Conservation (phyloP, 2,329 filamentous ascomycete species). For the Aspergillus thermomutatus region DNA sequence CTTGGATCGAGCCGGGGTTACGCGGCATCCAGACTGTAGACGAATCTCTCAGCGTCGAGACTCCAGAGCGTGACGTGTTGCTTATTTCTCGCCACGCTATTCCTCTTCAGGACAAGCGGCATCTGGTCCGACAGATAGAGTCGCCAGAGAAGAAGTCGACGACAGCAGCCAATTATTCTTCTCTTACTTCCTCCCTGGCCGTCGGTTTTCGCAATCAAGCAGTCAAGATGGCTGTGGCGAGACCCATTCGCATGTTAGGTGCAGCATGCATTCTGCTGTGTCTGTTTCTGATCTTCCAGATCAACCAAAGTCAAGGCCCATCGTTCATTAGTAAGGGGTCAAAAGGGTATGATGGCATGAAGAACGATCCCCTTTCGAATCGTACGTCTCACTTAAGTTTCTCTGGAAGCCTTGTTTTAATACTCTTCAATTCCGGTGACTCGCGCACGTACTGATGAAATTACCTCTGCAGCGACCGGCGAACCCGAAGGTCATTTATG, state of each 20-base stretch:
- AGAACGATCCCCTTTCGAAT: slow-evolving; percentile 81
- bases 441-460: slow-evolving; percentile 1
- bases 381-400: slow-evolving; percentile 54
- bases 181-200: slow-evolving; percentile 3
- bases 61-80: slow-evolving; percentile 7
- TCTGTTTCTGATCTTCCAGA: slow-evolving; percentile 73
- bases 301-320: slow-evolving; percentile 57
- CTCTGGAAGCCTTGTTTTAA: neutral
- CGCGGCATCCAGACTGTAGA: slow-evolving; percentile 5
- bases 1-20: slow-evolving; percentile 2
- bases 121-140: slow-evolving; percentile 1
- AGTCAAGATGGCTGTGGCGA: slow-evolving; percentile 72
- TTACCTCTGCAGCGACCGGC: slow-evolving; percentile 61
- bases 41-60: neutral
- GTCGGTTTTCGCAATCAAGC: slow-evolving; percentile 15
- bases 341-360: slow-evolving; percentile 56
- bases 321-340: slow-evolving; percentile 34
- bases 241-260: slow-evolving; percentile 76
- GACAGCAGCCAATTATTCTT: neutral
- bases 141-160: neutral
- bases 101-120: slow-evolving; percentile 23
- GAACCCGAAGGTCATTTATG: slow-evolving; percentile 77
- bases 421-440: neutral
- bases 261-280: slow-evolving; percentile 69
- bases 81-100: slow-evolving; percentile 19